phyloP scores from a whole-genome alignment of 306 rosid species.

The Glycine soja region DNA sequence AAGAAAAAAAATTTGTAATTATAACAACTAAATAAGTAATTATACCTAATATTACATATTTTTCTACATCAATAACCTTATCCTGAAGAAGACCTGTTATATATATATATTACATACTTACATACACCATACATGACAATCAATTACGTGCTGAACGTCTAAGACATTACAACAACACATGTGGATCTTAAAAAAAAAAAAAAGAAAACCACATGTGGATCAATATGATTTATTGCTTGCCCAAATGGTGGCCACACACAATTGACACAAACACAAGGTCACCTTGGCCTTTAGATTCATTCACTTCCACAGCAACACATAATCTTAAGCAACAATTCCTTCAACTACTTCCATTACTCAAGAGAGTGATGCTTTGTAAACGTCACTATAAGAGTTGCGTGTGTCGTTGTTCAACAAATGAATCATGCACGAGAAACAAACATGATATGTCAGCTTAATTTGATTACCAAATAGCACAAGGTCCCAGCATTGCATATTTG shows the following conservation, averaged over 20 bases:
- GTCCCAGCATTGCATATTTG: conserved; percentile 24
- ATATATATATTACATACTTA: no score
- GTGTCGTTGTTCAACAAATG: conserved; percentile 11
- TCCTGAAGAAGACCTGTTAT: no score
- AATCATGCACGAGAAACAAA: conserved; percentile 32
- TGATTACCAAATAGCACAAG: neutral
- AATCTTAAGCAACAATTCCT: conserved; percentile 23
- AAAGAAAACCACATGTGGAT: no score
- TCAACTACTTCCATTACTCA: conserved; percentile 12
- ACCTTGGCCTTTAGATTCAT: conserved; percentile 12
- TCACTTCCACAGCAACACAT: conserved; percentile 13
- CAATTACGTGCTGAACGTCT: no score
- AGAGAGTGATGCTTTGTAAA: neutral
- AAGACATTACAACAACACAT: no score
- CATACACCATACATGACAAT: no score
- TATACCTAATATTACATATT: no score
- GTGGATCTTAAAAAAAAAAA: no score
- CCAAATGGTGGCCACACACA: neutral
- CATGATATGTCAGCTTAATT: conserved; percentile 14
- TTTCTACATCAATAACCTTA: no score
- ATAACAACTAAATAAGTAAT: no score
- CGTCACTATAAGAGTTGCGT: conserved; percentile 22
- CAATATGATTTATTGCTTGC: neutral
- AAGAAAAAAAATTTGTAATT: no score
- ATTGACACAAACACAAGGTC: conserved; percentile 16